Percentiles rank a stretch among this genome's conserved stretches.
Conservation (phyloP, 352 stramenopile genomes). For the Phytopythium litorale region DNA sequence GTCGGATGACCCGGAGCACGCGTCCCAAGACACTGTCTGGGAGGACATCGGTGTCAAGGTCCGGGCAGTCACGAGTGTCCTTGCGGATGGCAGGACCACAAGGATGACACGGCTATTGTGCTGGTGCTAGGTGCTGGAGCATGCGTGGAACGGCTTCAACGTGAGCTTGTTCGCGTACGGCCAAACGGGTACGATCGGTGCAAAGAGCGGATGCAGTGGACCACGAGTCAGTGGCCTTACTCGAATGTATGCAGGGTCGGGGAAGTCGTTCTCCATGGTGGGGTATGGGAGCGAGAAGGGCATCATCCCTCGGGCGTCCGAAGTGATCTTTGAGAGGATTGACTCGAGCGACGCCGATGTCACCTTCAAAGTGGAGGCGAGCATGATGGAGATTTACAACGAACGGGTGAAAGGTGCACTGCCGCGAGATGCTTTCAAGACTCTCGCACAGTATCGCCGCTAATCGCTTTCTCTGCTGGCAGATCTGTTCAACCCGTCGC, state of each 20-base stretch:
- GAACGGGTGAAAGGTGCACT: slow-evolving; percentile 75
- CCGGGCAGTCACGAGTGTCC: not conserved
- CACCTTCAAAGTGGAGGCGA: slow-evolving; percentile 85
- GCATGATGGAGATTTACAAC: slow-evolving; percentile 91
- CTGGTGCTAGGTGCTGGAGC: slow-evolving; percentile 59
- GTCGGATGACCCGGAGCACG: slow-evolving; percentile 44
- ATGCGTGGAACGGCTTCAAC: slow-evolving; percentile 90
- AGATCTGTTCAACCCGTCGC: slow-evolving; percentile 84
- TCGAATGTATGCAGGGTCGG: slow-evolving; percentile 30
- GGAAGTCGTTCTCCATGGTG: slow-evolving; percentile 88
- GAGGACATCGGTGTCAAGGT: slow-evolving; percentile 82
- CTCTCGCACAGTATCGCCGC: not conserved
- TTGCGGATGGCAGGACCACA: too few relatives aligned
- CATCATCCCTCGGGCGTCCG: slow-evolving; percentile 78
- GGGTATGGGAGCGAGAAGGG: slow-evolving; percentile 78
- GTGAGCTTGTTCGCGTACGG: slow-evolving; percentile 87
- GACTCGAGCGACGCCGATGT: slow-evolving; percentile 32
- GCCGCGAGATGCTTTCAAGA: not conserved
- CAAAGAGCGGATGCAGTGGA: not conserved
- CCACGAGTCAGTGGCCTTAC: too few relatives aligned
- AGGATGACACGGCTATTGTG: not conserved
- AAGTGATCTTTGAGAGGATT: slow-evolving; percentile 85
- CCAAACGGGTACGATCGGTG: slow-evolving; percentile 43
- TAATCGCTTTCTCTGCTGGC: not conserved
- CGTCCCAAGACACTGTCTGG: slow-evolving; percentile 83